phyloP scores from a whole-genome alignment of 2,329 filamentous ascomycete species.

The Penicillium sp. region DNA sequence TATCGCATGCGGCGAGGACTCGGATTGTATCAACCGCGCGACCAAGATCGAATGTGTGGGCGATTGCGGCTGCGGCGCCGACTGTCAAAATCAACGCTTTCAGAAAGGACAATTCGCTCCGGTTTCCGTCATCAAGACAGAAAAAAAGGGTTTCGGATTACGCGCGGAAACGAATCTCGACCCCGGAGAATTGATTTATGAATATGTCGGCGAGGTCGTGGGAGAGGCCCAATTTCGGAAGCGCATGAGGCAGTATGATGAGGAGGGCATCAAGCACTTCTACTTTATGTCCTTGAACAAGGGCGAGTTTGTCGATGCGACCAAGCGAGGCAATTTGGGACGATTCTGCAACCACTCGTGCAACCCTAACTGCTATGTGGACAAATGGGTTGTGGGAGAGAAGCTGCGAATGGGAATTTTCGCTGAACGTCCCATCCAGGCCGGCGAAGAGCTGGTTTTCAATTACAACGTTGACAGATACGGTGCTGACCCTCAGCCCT shows the following conservation, averaged over 20 bases:
- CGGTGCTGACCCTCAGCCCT: conserved; percentile 92
- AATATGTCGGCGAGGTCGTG: conserved; percentile 98
- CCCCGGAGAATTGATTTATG: conserved; percentile 89
- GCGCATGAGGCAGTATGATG: conserved; percentile 89
- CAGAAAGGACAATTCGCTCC: conserved; percentile 84
- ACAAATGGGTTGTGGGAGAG: conserved; percentile 98
- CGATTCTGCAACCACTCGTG: conserved; percentile 99
- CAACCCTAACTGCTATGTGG: conserved; percentile 97
- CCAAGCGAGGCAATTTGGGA: conserved; percentile 91
- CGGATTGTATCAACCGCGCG: conserved; percentile 96
- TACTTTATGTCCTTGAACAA: conserved; percentile 99
- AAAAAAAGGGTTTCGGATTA: conserved; percentile 94
- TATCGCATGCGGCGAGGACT: conserved; percentile 88
- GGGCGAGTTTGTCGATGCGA: conserved; percentile 95
- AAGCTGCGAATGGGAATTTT: conserved; percentile 99
- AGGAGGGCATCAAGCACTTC: conserved; percentile 97
- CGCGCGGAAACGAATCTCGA: conserved; percentile 75
- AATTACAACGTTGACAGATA: conserved; percentile 99
- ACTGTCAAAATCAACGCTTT: conserved; percentile 93
- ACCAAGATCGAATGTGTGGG: conserved; percentile 96
- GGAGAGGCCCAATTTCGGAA: conserved; percentile 85
- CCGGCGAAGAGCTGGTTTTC: conserved; percentile 94
- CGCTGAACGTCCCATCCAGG: conserved; percentile 76
- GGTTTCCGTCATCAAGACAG: conserved; percentile 94
- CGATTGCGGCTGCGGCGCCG: conserved; percentile 81